Evolutionary conservation across 2,329 filamentous ascomycete species (phyloP).

Genomic region (Microdochium paspali): DNA sequence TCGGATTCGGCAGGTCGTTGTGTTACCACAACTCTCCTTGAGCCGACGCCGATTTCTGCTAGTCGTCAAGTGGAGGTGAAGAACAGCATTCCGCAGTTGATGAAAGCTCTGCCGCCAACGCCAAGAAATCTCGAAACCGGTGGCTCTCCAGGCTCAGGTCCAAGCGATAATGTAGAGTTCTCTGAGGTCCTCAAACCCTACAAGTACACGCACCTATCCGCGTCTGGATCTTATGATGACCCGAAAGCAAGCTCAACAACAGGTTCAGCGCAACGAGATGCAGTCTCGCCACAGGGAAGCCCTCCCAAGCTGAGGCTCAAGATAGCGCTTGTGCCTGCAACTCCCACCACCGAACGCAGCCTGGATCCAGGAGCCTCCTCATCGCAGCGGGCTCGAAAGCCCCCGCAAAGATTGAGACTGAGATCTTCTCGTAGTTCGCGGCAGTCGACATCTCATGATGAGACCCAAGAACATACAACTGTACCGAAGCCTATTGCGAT

Average conservation of each 20-base stretch:
- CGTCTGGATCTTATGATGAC: not conserved
- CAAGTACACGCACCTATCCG: conserved; percentile 7
- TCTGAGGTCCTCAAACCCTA: conserved; percentile 18
- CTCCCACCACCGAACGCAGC: conserved; percentile 2
- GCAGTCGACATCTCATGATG: too few relatives aligned
- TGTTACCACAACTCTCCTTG: conserved; percentile 25
- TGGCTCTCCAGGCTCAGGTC: not conserved
- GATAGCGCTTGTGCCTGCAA: conserved; percentile 9
- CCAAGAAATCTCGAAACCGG: conserved; percentile 17
- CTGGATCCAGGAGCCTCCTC: not conserved
- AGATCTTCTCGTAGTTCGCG: too few relatives aligned
- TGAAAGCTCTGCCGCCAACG: conserved; percentile 41
- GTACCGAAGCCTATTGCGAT: too few relatives aligned
- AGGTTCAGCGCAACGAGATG: not conserved
- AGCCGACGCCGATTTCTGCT: conserved; percentile 39
- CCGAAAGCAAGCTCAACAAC: not conserved
- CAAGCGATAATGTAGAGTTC: conserved; percentile 14
- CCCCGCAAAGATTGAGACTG: too few relatives aligned
- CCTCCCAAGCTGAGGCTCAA: conserved; percentile 15
- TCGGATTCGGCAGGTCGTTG: too few relatives aligned
- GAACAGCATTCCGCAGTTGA: conserved; percentile 39
- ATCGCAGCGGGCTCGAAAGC: too few relatives aligned
- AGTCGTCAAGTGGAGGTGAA: conserved; percentile 32
- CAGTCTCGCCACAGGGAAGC: not conserved
- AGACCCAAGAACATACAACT: too few relatives aligned